phyloP scores from a whole-genome alignment of 306 rosid genomes.

The Cucumis sativus region Cucumber_9930_V3 NC_026655.2:24445001-24445500 shows the following conservation, averaged over 20 bases:
- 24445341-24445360: constrained; percentile 33
- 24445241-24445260: too few relatives aligned
- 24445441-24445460: not conserved
- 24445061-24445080: not conserved
- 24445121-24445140: not conserved
- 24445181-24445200: not conserved
- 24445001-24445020: constrained; percentile 99
- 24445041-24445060: not conserved
- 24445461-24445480: not conserved
- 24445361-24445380: not conserved
- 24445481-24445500: not conserved
- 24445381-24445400: not conserved
- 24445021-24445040: constrained; percentile 30
- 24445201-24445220: not conserved
- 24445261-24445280: too few relatives aligned
- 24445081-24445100: not conserved
- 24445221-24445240: not conserved
- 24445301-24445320: constrained; percentile 57
- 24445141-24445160: not conserved
- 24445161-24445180: not conserved
- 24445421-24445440: not conserved
- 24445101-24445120: not conserved
- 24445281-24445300: not conserved
- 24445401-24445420: not conserved
- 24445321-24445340: constrained; percentile 87